phyloP scores from a whole-genome alignment of 306 rosid species.

The Prunus armeniaca region DNA sequence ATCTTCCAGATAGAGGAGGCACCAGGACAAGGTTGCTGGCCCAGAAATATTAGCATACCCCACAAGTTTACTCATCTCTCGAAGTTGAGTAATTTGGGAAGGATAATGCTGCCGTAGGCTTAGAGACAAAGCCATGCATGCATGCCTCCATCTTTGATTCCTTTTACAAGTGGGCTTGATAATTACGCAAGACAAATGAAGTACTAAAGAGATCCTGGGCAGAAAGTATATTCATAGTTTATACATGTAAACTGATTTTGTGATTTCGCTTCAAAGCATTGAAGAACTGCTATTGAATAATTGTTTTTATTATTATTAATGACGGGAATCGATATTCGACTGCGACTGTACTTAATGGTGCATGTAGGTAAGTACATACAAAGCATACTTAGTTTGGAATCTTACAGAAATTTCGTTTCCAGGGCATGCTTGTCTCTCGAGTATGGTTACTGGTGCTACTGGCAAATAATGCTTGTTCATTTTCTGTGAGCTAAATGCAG shows the following conservation, averaged over 20 bases:
- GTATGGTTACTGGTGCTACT: too few species aligned
- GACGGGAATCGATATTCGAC: background rate
- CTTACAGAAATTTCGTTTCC: background rate
- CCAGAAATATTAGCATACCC: conserved; percentile 23
- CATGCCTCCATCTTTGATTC: conserved; percentile 6
- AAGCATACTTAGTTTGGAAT: background rate
- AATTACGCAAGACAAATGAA: background rate
- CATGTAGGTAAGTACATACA: background rate
- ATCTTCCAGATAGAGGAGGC: conserved; percentile 19
- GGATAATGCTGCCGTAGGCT: conserved; percentile 21
- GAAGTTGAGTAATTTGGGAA: conserved; percentile 8
- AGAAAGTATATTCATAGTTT: background rate
- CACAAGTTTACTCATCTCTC: conserved; percentile 9
- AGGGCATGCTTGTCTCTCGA: too few species aligned
- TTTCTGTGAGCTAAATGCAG: background rate
- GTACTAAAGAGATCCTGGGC: background rate
- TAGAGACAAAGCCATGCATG: conserved; percentile 18
- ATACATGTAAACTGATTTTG: background rate
- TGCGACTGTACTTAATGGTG: background rate
- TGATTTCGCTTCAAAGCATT: background rate
- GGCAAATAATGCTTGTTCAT: too few species aligned
- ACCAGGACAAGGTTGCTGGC: conserved; percentile 16
- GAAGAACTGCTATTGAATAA: background rate
- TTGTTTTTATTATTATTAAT: too few species aligned
- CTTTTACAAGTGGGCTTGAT: conserved; percentile 8